Percentiles rank a stretch among this genome's conserved stretches.
phyloP scores from a whole-genome alignment of 2,329 filamentous ascomycete species.

The Aspergillus sp. region DNA sequence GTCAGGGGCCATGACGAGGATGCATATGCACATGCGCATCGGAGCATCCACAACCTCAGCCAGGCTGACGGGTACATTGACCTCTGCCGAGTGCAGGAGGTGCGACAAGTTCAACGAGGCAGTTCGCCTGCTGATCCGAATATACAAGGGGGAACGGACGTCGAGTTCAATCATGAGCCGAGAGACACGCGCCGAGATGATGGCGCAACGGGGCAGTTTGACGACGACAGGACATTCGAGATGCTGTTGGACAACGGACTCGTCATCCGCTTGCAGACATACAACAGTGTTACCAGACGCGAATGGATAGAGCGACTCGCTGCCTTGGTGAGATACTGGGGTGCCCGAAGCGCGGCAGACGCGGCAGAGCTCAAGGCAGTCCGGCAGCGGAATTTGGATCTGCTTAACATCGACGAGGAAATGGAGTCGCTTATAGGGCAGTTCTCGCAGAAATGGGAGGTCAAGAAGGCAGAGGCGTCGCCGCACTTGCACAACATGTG shows the following conservation, averaged over 20 bases:
- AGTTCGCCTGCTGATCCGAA: slow-evolving; percentile 44
- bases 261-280: slow-evolving; percentile 52
- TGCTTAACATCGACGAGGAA: slow-evolving; percentile 56
- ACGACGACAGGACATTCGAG: slow-evolving; percentile 52
- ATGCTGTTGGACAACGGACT: slow-evolving; percentile 53
- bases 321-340: slow-evolving; percentile 54
- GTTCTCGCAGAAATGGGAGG: slow-evolving; percentile 60
- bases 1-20: slow-evolving; percentile 47
- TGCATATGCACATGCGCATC: slow-evolving; percentile 49
- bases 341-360: slow-evolving; percentile 46
- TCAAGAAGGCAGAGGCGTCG: slow-evolving; percentile 53
- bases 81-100: slow-evolving; percentile 47
- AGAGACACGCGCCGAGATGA: slow-evolving; percentile 42
- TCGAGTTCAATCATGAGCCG: slow-evolving; percentile 46
- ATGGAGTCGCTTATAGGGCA: slow-evolving; percentile 57
- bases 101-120: slow-evolving; percentile 47
- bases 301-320: slow-evolving; percentile 54
- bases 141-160: slow-evolving; percentile 44
- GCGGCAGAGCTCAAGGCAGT: slow-evolving; percentile 49
- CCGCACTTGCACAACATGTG: slow-evolving; percentile 60
- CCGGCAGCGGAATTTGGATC: slow-evolving; percentile 48
- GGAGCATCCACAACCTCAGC: slow-evolving; percentile 49
- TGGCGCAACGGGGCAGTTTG: slow-evolving; percentile 44
- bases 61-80: slow-evolving; percentile 57
- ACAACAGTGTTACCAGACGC: slow-evolving; percentile 47